These are phyloP conservation scores for Parmales sp. DNA, from an alignment of 108 stramenopile genomes.

Conservation along the genomic window DNA sequence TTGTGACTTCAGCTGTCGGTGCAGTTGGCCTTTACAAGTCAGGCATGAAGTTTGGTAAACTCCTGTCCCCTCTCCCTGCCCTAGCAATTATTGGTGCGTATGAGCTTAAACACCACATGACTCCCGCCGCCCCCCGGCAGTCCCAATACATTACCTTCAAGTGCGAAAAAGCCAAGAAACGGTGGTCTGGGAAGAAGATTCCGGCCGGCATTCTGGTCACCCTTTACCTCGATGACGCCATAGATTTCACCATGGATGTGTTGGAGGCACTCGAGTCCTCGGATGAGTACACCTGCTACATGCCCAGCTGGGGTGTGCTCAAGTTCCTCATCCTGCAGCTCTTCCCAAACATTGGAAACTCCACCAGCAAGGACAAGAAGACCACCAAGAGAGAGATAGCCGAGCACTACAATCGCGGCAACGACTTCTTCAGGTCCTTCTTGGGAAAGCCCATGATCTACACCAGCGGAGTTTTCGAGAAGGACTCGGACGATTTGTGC, in stretches of 20 bases:
- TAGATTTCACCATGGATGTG: background rate
- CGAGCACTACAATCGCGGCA: conserved; percentile 21
- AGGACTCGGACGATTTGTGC: conserved; percentile 10
- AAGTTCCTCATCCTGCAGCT: background rate
- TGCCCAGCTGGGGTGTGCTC: background rate
- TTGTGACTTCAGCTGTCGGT: background rate
- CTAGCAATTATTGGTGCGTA: background rate
- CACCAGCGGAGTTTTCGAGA: conserved; percentile 20
- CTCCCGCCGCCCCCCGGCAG: background rate
- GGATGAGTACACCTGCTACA: background rate
- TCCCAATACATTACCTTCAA: background rate
- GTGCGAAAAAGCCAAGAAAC: background rate
- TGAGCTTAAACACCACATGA: background rate
- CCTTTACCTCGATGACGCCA: background rate
- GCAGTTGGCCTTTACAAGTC: background rate
- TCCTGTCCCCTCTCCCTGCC: background rate
- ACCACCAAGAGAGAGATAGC: conserved; percentile 12
- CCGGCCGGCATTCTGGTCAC: background rate
- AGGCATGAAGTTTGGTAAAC: background rate
- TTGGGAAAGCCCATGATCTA: conserved; percentile 18
- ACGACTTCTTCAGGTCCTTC: conserved; percentile 21
- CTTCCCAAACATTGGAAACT: background rate
- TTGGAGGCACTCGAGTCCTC: background rate
- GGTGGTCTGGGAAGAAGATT: background rate
- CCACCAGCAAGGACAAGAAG: background rate